A percentile compares a stretch with the other conserved stretches of the same genome.
These are phyloP conservation scores for Dryadomyces quercus-mongolicae DNA, from an alignment of 2,329 filamentous ascomycete genomes.

Conservation along the genomic window DNA sequence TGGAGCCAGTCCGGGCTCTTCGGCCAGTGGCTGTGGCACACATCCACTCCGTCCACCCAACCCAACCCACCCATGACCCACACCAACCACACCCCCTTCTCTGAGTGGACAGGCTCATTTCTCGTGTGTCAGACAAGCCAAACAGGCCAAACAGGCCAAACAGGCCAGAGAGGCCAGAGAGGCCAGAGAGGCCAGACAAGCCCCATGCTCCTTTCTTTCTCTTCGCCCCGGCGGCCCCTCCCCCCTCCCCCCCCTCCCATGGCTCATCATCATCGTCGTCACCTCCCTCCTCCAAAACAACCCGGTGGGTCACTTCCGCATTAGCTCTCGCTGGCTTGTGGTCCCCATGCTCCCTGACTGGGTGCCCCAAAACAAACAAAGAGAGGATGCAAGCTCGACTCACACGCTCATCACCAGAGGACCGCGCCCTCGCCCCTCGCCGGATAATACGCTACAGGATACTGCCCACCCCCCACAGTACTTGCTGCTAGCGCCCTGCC, in stretches of 20 bases:
- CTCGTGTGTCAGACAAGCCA: constrained; percentile 9
- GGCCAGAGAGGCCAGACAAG: neutral
- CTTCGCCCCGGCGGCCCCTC: neutral
- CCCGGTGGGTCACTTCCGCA: neutral
- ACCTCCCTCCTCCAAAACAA: neutral
- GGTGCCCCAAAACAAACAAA: constrained; percentile 2
- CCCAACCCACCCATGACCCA: neutral
- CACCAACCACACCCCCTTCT: neutral
- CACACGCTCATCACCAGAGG: too few species aligned
- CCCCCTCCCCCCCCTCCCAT: neutral
- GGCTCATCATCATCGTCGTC: constrained; percentile 1
- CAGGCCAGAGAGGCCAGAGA: too few species aligned
- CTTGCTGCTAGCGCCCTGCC: constrained; percentile 1
- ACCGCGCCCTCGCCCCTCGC: constrained; percentile 3
- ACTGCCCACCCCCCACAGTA: neutral
- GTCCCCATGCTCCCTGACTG: neutral
- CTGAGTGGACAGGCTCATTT: constrained; percentile 3
- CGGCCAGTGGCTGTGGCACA: constrained; percentile 8
- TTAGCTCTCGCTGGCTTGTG: neutral
- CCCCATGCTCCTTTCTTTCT: neutral
- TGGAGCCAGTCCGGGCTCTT: neutral
- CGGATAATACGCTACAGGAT: neutral
- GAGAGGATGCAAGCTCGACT: too few species aligned
- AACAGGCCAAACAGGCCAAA: too few species aligned
- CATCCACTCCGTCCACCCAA: neutral